These are phyloP conservation scores for Voacanga thouarsii DNA, from an alignment of 257 asterid species.

Conservation along the genomic window DNA sequence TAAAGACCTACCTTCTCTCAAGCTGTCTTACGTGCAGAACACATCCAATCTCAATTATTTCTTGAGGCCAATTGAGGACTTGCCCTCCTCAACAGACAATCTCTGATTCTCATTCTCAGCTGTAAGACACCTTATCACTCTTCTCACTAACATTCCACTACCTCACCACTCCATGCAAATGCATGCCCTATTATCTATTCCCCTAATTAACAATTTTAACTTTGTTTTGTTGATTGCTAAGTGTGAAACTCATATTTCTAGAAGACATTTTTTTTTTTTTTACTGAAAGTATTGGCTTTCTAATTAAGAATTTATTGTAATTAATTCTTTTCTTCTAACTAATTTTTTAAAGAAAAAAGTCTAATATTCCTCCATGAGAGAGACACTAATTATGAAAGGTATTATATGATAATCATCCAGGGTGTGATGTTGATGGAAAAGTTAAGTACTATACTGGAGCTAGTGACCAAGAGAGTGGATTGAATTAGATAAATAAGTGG, in stretches of 20 bases:
- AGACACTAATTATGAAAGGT: background rate
- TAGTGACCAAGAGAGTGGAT: background rate
- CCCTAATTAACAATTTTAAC: background rate
- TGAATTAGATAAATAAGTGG: background rate
- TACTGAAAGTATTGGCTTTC: too few species aligned
- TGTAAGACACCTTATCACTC: background rate
- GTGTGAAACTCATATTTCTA: too few species aligned
- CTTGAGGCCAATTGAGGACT: constrained; percentile 9
- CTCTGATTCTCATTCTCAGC: constrained; percentile 1
- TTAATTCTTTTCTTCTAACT: too few species aligned
- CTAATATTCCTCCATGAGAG: background rate
- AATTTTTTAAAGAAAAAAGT: too few species aligned
- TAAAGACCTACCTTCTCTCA: background rate
- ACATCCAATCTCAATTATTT: constrained; percentile 15
- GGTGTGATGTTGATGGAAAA: background rate
- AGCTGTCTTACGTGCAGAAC: constrained; percentile 30
- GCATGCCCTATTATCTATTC: background rate
- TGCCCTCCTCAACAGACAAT: constrained; percentile 6
- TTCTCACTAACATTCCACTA: constrained; percentile 2
- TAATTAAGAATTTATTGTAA: too few species aligned
- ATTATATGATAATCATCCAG: background rate
- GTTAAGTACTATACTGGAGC: too few species aligned
- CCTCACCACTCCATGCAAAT: background rate
- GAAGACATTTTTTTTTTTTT: too few species aligned
- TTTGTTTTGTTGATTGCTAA: too few species aligned